These are phyloP conservation scores for Saccharomyces eubayanus DNA, from an alignment of 805 yeast species.

Conservation along the genomic window DNA sequence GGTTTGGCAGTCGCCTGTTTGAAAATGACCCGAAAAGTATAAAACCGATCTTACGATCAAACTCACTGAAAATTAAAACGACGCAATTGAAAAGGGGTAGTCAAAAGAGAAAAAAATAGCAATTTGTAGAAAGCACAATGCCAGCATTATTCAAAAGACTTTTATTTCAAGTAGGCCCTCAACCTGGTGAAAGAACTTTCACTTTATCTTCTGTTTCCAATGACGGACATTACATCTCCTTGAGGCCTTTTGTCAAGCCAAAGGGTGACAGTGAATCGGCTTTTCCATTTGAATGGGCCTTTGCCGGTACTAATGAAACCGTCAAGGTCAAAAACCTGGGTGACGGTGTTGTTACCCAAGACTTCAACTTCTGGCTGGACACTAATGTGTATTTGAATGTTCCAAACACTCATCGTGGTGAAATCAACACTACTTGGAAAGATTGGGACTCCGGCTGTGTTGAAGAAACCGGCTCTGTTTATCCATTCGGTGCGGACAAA, in stretches of 20 bases:
- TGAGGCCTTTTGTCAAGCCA: conserved; percentile 33
- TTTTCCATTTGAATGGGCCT: conserved; percentile 53
- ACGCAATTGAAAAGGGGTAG: background rate
- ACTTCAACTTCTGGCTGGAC: conserved; percentile 27
- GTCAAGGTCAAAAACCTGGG: conserved; percentile 30
- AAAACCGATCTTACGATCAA: background rate
- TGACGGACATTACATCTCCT: conserved; percentile 30
- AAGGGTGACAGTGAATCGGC: conserved; percentile 18
- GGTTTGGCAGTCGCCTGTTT: background rate
- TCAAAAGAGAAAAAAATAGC: background rate
- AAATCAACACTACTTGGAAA: conserved; percentile 25
- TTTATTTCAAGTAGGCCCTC: conserved; percentile 23
- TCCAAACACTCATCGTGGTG: conserved; percentile 25
- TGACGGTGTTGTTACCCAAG: conserved; percentile 16
- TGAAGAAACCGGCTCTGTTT: conserved; percentile 29
- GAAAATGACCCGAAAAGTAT: background rate
- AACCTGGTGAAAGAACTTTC: conserved; percentile 25
- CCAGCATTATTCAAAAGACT: conserved; percentile 28
- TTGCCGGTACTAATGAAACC: conserved; percentile 42
- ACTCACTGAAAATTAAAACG: background rate
- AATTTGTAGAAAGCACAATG: conserved; percentile 12
- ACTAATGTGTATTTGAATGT: conserved; percentile 22
- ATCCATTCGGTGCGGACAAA: conserved; percentile 24
- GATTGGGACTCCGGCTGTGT: conserved; percentile 29
- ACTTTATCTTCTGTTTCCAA: conserved; percentile 27